Evolutionary conservation across 352 stramenopile genomes (phyloP), one percentile per base, ranked within the genome.

Genomic region (Globisporangium iwayamae): DNA sequence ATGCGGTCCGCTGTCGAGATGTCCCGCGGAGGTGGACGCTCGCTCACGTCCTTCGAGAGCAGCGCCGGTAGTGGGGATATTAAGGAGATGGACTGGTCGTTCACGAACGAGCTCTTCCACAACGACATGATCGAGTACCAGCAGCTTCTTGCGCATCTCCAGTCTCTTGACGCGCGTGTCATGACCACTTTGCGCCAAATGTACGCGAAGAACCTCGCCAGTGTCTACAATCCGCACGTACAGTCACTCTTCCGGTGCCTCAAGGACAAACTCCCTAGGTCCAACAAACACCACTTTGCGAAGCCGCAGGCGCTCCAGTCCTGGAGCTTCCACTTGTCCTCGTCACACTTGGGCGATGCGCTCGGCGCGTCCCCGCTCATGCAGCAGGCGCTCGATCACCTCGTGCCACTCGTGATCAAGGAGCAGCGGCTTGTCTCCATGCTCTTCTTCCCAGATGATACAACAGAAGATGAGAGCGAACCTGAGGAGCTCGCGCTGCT

Each of bases 341-440:
- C 75, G 11, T 89, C 85, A 28, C 78, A 81, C 13, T 54, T 85
- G 1, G 67, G 72, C 0, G 81, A 89, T 16, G 78, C 73, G 7
- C 69, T 90, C 20, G 81, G 78, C 2, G 80, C 82, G 7, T 71
- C 80, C 0, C 67, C 78, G n/a, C 53, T 93, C 18, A 67, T 93
- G 61, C 79, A 88, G 60, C 83, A 91, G 67, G 80, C 80, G 25
- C 63, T 93, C 1, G 79, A 90, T 16, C 83, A 91, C 54, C 41
- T 93, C 13, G 76, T 83, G 9, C 81, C 83, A 16, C 60, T 93
- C 9, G 65, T 89, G 7, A 62, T 76, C 3, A 73, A 63, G 2
- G 83, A 93, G 52, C 81, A 89, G 52, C 65, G 59, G 16, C 60
- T 85, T 4, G 45, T 89, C 0, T 51, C 62, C 28, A 68, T 70